A percentile compares a stretch with the other conserved stretches of the same genome.
These are phyloP conservation scores for Ophiostoma sp. DNA, from an alignment of 2,329 filamentous ascomycete species.

Conservation along the genomic window DNA sequence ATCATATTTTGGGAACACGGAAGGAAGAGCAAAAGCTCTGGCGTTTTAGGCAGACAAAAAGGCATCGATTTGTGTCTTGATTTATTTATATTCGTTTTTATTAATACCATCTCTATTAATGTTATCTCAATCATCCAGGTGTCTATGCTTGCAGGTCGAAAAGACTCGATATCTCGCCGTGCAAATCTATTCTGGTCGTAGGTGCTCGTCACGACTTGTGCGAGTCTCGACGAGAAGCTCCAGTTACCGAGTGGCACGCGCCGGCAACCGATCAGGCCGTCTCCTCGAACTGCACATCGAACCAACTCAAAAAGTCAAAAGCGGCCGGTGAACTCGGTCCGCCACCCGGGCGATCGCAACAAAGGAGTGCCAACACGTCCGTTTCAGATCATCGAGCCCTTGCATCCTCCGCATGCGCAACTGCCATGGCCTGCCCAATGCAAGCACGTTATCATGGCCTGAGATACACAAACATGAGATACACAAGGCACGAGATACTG, in stretches of 20 bases:
- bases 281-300: too few species aligned
- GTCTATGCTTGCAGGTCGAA: background rate
- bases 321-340: background rate
- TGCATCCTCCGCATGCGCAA: background rate
- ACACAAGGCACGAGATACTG: too few species aligned
- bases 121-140: background rate
- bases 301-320: too few species aligned
- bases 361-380: background rate
- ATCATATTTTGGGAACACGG: slow-evolving; percentile 3
- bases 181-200: too few species aligned
- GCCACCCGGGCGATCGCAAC: background rate
- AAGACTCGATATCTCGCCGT: too few species aligned
- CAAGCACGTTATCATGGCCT: background rate
- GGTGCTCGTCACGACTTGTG: too few species aligned
- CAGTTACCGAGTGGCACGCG: too few species aligned
- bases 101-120: background rate
- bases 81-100: background rate
- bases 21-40: slow-evolving; percentile 10
- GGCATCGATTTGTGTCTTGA: background rate
- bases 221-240: too few species aligned
- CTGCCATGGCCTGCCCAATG: background rate
- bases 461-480: too few species aligned
- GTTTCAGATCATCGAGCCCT: background rate
- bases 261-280: too few species aligned
- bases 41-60: background rate